Conservation (phyloP, 192 early-diverging fungal species). For the Backusella morwellensis region DNA sequence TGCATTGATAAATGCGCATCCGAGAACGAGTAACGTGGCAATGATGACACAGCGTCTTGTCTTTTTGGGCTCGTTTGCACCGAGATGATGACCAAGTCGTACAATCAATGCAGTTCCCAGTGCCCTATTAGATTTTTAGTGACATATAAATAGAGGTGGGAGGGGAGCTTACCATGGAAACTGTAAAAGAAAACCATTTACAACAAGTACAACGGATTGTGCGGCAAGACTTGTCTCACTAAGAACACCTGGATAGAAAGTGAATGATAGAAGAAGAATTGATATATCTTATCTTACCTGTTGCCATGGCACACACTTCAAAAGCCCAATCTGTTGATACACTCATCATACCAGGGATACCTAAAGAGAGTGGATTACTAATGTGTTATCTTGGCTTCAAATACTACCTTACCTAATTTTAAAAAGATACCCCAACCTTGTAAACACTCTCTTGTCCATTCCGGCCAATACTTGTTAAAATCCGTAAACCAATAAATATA, state of each 20-base stretch:
- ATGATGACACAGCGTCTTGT: slow-evolving; percentile 5
- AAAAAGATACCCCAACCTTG: slow-evolving; percentile 19
- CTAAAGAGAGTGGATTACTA: neutral
- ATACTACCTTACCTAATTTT: slow-evolving; percentile 32
- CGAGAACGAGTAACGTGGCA: neutral
- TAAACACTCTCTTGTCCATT: slow-evolving; percentile 3
- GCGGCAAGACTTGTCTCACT: slow-evolving; percentile 24
- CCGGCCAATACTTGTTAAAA: slow-evolving; percentile 14
- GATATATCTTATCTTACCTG: neutral
- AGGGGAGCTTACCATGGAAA: slow-evolving; percentile 17
- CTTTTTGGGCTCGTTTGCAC: slow-evolving; percentile 19
- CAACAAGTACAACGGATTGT: slow-evolving; percentile 23
- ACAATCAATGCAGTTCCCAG: slow-evolving; percentile 19
- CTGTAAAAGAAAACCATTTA: slow-evolving; percentile 21
- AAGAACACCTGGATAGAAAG: slow-evolving; percentile 21
- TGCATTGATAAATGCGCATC: slow-evolving; percentile 6
- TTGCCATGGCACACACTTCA: slow-evolving; percentile 27
- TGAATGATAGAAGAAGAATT: neutral
- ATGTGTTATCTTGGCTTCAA: too few species aligned
- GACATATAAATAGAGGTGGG: neutral
- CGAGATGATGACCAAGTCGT: slow-evolving; percentile 28
- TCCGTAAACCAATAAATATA: slow-evolving; percentile 1
- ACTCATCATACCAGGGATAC: slow-evolving; percentile 33
- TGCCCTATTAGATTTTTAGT: neutral
- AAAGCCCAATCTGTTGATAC: slow-evolving; percentile 35